Conservation (phyloP, 2,329 filamentous ascomycete genomes). For the Emmonsia crescens region DNA sequence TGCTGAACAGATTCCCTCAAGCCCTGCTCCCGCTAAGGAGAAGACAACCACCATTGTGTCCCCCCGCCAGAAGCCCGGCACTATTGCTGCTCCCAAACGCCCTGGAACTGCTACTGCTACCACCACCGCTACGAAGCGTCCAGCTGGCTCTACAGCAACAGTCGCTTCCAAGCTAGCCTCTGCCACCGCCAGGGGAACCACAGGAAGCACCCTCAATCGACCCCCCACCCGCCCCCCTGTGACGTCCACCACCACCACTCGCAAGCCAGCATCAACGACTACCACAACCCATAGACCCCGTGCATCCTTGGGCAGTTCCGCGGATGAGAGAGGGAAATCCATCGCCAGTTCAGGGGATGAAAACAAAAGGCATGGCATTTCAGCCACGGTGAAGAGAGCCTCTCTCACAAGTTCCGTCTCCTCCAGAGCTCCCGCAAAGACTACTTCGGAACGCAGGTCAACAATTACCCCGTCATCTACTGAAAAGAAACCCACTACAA, state of each 20-base stretch:
- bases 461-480: conserved; percentile 27
- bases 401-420: conserved; percentile 31
- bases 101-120: conserved; percentile 25
- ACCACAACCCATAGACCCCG: conserved; percentile 31
- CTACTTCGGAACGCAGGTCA: conserved; percentile 28
- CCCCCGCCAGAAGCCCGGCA: conserved; percentile 25
- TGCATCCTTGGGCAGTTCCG: conserved; percentile 34
- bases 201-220: conserved; percentile 32
- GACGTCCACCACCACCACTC: conserved; percentile 18
- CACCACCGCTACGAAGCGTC: conserved; percentile 22
- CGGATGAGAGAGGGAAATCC: conserved; percentile 32
- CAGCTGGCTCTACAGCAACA: conserved; percentile 17
- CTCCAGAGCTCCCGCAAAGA: conserved; percentile 24
- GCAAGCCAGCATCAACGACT: conserved; percentile 21
- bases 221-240: conserved; percentile 34
- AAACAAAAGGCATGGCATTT: conserved; percentile 29
- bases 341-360: conserved; percentile 37
- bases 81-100: conserved; percentile 22
- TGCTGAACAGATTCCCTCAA: conserved; percentile 21
- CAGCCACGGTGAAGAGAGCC: conserved; percentile 34
- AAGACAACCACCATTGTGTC: conserved; percentile 24
- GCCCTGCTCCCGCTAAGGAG: conserved; percentile 22
- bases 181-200: conserved; percentile 20
- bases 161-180: conserved; percentile 21
- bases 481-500: conserved; percentile 23